A percentile compares a stretch with the other conserved stretches of the same genome.
Evolutionary conservation across 805 yeast species (phyloP).

Genomic region (Zygoascus tannicola): DNA sequence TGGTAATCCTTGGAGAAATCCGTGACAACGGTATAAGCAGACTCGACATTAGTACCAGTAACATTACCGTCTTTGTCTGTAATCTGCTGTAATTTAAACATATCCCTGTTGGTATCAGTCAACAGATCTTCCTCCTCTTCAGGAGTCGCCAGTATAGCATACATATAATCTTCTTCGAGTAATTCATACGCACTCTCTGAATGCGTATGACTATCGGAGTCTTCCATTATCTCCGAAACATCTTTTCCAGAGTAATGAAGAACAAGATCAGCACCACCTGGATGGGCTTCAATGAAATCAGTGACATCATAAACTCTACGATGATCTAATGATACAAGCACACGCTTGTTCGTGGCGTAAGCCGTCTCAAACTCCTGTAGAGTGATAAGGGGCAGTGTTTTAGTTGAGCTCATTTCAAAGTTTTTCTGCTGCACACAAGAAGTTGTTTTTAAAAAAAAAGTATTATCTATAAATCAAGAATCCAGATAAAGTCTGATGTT

Average conservation of each 20-base stretch:
- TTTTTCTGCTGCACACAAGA: too few species aligned
- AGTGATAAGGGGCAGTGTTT: constrained; percentile 46
- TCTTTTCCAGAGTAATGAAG: constrained; percentile 32
- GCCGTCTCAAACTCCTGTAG: constrained; percentile 36
- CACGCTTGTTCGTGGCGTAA: constrained; percentile 40
- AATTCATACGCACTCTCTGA: constrained; percentile 80
- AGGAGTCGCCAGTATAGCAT: constrained; percentile 75
- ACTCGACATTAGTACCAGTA: constrained; percentile 31
- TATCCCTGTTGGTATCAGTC: constrained; percentile 38
- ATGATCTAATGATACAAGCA: constrained; percentile 67
- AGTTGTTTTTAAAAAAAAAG: too few species aligned
- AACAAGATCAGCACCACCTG: constrained; percentile 55
- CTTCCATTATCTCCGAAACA: constrained; percentile 65
- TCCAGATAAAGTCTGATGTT: too few species aligned
- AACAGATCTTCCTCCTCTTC: constrained; percentile 68
- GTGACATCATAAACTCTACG: constrained; percentile 83
- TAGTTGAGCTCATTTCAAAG: neutral
- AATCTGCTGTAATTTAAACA: constrained; percentile 33
- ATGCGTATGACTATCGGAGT: constrained; percentile 63
- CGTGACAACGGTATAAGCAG: constrained; percentile 65
- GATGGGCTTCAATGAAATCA: constrained; percentile 59
- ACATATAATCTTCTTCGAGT: constrained; percentile 67
- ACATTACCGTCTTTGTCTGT: constrained; percentile 36
- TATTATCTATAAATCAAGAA: too few species aligned
- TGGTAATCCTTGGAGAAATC: constrained; percentile 62